Percentiles rank a stretch among this genome's conserved stretches.
These are phyloP conservation scores for Microbotryum lychnidis-dioicae DNA, from an alignment of 1,284 basidiomycete genomes.

Conservation along the genomic window DNA sequence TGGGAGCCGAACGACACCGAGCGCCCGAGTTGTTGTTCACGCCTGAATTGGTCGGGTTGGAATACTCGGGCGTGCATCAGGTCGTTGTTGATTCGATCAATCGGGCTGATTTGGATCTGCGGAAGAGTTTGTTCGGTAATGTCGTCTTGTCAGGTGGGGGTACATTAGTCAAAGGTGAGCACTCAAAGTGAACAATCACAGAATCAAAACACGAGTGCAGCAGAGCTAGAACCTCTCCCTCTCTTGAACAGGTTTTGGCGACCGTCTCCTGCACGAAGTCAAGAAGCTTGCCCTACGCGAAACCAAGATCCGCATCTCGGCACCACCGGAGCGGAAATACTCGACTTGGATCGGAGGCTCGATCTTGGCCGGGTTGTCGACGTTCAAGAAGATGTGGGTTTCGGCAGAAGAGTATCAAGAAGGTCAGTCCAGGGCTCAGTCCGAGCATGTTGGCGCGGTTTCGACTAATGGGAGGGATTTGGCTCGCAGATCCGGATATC, in stretches of 20 bases:
- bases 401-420: slow-evolving; percentile 99
- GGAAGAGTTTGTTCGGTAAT: slow-evolving; percentile 92
- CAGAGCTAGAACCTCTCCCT: not conserved
- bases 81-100: slow-evolving; percentile 74
- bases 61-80: slow-evolving; percentile 95
- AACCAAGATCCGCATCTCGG: slow-evolving; percentile 98
- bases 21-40: slow-evolving; percentile 98
- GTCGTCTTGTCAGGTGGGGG: slow-evolving; percentile 95
- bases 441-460: not conserved
- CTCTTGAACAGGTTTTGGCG: slow-evolving; percentile 69
- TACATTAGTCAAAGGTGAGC: slow-evolving; percentile 77
- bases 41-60: slow-evolving; percentile 90
- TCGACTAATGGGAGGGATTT: not conserved
- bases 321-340: slow-evolving; percentile 99
- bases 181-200: not conserved
- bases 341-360: slow-evolving; percentile 96
- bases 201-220: not conserved
- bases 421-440: slow-evolving; percentile 39
- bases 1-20: slow-evolving; percentile 90
- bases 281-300: slow-evolving; percentile 96
- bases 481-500: slow-evolving; percentile 26
- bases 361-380: slow-evolving; percentile 53
- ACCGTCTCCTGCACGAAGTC: slow-evolving; percentile 87
- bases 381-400: slow-evolving; percentile 95
- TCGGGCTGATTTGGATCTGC: slow-evolving; percentile 60